Percentiles rank a stretch among this genome's conserved stretches.
phyloP scores from a whole-genome alignment of 1,284 basidiomycete species.

The Sporisorium iseilematis-ciliati region DNA sequence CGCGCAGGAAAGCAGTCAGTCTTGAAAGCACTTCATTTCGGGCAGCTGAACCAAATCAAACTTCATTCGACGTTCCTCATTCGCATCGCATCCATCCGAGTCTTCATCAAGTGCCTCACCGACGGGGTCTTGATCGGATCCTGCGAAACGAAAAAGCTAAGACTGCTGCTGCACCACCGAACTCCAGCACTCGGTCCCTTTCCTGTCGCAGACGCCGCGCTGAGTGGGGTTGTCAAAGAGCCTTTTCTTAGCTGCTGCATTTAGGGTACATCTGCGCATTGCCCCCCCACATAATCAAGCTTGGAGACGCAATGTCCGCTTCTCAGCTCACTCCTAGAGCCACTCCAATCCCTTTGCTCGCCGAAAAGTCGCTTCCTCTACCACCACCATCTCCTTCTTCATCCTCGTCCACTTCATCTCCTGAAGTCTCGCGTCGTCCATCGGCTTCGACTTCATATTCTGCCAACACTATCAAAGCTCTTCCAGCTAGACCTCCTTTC shows the following conservation, averaged over 20 bases:
- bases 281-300: background rate
- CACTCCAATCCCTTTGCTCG: constrained; percentile 17
- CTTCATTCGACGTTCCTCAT: background rate
- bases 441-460: constrained; percentile 9
- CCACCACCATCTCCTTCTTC: constrained; percentile 17
- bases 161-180: constrained; percentile 1
- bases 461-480: constrained; percentile 27
- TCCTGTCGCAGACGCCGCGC: background rate
- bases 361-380: constrained; percentile 38
- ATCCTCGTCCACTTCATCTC: background rate
- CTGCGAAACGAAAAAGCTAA: background rate
- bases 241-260: constrained; percentile 4
- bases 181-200: constrained; percentile 1
- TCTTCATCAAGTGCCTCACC: background rate
- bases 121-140: background rate
- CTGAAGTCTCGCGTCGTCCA: background rate
- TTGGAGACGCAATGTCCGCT: constrained; percentile 30
- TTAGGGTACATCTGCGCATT: constrained; percentile 1
- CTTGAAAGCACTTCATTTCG: constrained; percentile 14
- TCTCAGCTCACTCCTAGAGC: constrained; percentile 42
- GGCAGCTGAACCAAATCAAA: background rate
- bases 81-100: background rate
- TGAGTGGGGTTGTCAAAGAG: too few species aligned
- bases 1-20: background rate
- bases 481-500: constrained; percentile 23